Evolutionary conservation across 441 rosid genomes (phyloP).

Genomic region (Gossypium schwendimanii): DNA sequence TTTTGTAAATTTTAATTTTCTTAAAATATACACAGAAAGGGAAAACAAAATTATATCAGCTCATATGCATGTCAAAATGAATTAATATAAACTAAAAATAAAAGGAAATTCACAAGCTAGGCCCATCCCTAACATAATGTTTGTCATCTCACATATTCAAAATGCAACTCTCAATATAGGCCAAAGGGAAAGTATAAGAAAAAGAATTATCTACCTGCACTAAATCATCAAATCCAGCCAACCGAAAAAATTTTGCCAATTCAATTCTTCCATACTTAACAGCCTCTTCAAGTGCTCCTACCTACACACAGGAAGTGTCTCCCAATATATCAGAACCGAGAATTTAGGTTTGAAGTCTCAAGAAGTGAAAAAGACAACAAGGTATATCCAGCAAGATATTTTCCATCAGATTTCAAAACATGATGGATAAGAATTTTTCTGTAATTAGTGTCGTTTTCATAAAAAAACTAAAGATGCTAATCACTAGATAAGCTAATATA

Average conservation of each 20-base stretch:
- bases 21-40: neutral
- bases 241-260: slow-evolving; percentile 50
- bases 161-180: neutral
- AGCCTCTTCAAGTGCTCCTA: slow-evolving; percentile 67
- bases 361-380: neutral
- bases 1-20: neutral
- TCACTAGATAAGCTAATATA: neutral
- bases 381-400: neutral
- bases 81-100: neutral
- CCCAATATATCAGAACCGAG: neutral
- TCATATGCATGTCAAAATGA: neutral
- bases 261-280: slow-evolving; percentile 68
- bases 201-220: slow-evolving; percentile 44
- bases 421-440: neutral
- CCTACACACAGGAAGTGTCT: slow-evolving; percentile 30
- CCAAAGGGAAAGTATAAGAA: neutral
- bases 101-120: neutral
- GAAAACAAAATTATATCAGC: neutral
- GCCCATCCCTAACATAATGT: neutral
- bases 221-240: slow-evolving; percentile 37
- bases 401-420: neutral
- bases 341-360: neutral
- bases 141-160: neutral
- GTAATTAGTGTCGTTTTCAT: neutral
- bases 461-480: neutral